Evolutionary conservation across 345 rosid genomes (phyloP).

Genomic region (Eucalyptus dawsonii): DNA sequence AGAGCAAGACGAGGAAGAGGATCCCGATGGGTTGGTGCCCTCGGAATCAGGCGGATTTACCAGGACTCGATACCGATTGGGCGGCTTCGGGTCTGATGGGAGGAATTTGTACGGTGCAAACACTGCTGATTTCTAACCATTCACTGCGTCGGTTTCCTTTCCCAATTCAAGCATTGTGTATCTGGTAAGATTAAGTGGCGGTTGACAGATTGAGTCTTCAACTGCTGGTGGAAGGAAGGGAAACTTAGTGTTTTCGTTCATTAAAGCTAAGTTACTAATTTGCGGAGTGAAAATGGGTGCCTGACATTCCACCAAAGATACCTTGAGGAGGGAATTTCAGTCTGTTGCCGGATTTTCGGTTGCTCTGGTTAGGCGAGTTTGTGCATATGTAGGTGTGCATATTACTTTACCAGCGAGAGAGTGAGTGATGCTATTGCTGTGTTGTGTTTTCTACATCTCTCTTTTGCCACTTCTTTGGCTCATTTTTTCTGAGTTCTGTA

Average conservation of each 20-base stretch:
- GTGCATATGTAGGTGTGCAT: background rate
- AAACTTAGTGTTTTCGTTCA: background rate
- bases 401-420: background rate
- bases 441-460: background rate
- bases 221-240: background rate
- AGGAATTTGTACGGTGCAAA: background rate
- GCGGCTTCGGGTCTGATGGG: background rate
- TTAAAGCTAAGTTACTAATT: background rate
- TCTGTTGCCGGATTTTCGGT: background rate
- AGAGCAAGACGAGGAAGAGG: slow-evolving; percentile 19
- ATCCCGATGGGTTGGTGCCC: slow-evolving; percentile 41
- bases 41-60: slow-evolving; percentile 39
- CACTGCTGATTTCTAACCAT: background rate
- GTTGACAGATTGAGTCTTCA: background rate
- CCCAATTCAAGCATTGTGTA: background rate
- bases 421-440: background rate
- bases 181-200: background rate
- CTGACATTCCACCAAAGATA: background rate
- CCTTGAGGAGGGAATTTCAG: background rate
- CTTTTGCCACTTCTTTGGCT: background rate
- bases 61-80: slow-evolving; percentile 8
- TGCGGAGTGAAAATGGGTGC: background rate
- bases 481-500: background rate
- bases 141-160: background rate
- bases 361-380: background rate